Base-by-base conservation (phyloP, 805 yeast genomes). In the Barnettozyma pratensis region DNA sequence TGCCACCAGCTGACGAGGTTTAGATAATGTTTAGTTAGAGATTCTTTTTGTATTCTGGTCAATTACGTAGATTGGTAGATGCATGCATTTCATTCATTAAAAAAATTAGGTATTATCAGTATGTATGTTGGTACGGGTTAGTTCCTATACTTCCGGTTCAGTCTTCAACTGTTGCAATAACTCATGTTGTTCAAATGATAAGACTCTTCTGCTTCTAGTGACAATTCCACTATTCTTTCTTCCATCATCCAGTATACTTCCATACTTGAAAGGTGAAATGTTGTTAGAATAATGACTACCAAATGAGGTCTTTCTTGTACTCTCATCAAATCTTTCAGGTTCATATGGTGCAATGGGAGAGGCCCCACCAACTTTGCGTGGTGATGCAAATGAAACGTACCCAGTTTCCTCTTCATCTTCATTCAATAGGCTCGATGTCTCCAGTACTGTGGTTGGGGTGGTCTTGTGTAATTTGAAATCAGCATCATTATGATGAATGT, bases 1-100 rank as follows among this genome's bases (percentile, higher is more conserved):
- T 85, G 11, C 92, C 89, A 11, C 79, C 79, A 8, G 85, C 79
- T 50, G 85, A 83, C n/a, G 42, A 45, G 31, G 11, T 36, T 37
- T 51, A 41, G 14, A 34, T 25, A 26, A 8, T 26, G 8, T 32
- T 26, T 10, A 5, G 19, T 41, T 30, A 41, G 19, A 25, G 30
- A 26, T 10, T n/a, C n/a, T 5, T 42, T 10, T 19, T 19, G 19
- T 19, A 19, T 19, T 19, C 19, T 19, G 19, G 19, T 19, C 19
- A 19, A 19, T 19, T 19, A 19, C 19, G 19, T 19, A 19, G 19
- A 19, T 3, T 19, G 19, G 19, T 19, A 19, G 19, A 19, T 19
- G 19, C 19, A 19, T 19, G 19, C 19, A 19, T 19, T 19, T 19
- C 19, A 3, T 19, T 19, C 19, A 19, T 19, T 19, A 19, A 19